A percentile compares a stretch with the other conserved stretches of the same genome.
Conservation (phyloP, 2,329 filamentous ascomycete genomes). For the Aspergillus costaricaensis region DNA sequence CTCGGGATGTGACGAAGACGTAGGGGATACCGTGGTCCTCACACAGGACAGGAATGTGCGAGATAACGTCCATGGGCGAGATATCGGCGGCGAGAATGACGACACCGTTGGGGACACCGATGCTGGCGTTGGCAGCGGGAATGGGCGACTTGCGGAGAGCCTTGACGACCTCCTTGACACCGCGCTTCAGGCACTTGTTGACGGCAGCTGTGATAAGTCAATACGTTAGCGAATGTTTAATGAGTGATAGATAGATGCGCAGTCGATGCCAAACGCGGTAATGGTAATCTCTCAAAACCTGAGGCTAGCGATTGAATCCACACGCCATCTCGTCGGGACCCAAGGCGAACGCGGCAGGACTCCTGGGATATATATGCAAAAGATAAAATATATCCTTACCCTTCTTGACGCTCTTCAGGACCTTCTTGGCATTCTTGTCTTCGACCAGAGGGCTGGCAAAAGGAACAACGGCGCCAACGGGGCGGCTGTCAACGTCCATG, state of each 20-base stretch:
- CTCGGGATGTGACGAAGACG: conserved; percentile 88
- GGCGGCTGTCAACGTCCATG: conserved; percentile 34
- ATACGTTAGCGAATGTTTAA: conserved; percentile 21
- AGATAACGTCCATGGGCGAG: conserved; percentile 97
- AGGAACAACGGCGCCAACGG: conserved; percentile 51
- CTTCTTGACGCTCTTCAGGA: conserved; percentile 55
- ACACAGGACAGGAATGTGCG: conserved; percentile 94
- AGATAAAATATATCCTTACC: conserved; percentile 33
- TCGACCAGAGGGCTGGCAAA: conserved; percentile 54
- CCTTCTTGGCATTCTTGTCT: conserved; percentile 55
- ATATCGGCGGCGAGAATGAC: conserved; percentile 96
- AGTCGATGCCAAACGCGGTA: neutral
- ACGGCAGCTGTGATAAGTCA: conserved; percentile 70
- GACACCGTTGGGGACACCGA: conserved; percentile 67
- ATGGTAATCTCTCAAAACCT: neutral
- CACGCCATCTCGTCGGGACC: neutral
- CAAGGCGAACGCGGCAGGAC: neutral
- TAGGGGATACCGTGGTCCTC: conserved; percentile 98
- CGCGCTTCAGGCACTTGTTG: conserved; percentile 92
- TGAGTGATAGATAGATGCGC: neutral
- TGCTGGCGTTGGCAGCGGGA: conserved; percentile 64
- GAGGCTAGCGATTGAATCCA: neutral
- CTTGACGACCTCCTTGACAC: conserved; percentile 99
- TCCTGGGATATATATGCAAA: neutral
- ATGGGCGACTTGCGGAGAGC: conserved; percentile 87